Percentiles rank a stretch among this genome's conserved stretches.
Evolutionary conservation across 164 flowering plant genomes (phyloP).

Genomic region (Vitis riparia): DNA sequence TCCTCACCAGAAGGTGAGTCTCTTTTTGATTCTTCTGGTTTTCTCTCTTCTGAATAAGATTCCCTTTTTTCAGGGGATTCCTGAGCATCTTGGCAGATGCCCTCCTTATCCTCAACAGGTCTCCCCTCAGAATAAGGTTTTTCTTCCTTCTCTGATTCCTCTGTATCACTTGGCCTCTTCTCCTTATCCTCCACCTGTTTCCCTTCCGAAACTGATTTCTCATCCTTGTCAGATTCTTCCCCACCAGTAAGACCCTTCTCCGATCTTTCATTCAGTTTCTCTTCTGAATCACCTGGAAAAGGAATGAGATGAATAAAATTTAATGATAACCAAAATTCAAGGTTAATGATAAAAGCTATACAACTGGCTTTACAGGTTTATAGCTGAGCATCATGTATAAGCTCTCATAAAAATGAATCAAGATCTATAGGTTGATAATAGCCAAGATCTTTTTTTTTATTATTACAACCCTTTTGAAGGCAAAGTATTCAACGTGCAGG

Average conservation of each 20-base stretch:
- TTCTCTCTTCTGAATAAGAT: constrained; percentile 18
- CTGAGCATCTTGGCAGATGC: constrained; percentile 16
- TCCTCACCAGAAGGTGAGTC: constrained; percentile 9
- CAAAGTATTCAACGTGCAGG: too few relatives aligned
- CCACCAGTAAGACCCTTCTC: constrained; percentile 21
- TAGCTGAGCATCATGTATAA: too few relatives aligned
- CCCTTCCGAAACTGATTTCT: constrained; percentile 12
- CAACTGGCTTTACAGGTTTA: too few relatives aligned
- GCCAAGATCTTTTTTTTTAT: too few relatives aligned
- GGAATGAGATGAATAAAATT: not conserved
- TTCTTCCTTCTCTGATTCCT: constrained; percentile 14
- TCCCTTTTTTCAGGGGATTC: constrained; percentile 11
- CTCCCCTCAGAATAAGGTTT: constrained; percentile 21
- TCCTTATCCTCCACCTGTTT: constrained; percentile 16
- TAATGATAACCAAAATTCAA: too few relatives aligned
- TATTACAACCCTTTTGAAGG: too few relatives aligned
- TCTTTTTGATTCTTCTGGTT: constrained; percentile 19
- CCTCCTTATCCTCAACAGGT: constrained; percentile 18
- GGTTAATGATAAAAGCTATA: too few relatives aligned
- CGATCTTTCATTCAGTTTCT: constrained; percentile 22
- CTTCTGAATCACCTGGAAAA: constrained; percentile 32
- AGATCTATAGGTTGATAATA: too few relatives aligned
- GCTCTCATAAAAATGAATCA: too few relatives aligned
- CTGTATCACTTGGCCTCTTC: constrained; percentile 13
- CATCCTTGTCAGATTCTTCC: constrained; percentile 28